Evolutionary conservation across 352 stramenopile species (phyloP).

Genomic region (Pythium dissimile): DNA sequence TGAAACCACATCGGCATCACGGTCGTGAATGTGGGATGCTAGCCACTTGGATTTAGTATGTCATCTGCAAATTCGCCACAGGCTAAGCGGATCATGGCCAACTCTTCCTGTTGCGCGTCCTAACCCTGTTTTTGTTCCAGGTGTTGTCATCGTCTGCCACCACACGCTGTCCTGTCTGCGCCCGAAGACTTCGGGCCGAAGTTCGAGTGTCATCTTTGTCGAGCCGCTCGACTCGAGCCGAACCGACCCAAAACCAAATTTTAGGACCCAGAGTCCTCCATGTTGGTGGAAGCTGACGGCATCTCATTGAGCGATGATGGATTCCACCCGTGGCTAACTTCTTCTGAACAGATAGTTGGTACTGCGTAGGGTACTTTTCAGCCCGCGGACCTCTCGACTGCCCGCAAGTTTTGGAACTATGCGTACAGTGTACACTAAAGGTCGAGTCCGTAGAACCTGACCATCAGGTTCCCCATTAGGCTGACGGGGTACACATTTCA

Average conservation of each 20-base stretch:
- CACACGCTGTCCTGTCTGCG: background rate
- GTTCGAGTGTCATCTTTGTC: too few relatives aligned
- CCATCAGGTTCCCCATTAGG: too few relatives aligned
- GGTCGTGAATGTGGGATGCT: background rate
- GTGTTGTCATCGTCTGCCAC: background rate
- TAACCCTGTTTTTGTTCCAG: background rate
- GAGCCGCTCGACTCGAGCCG: too few relatives aligned
- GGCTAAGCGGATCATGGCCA: background rate
- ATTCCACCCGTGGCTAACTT: background rate
- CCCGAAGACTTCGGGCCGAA: background rate
- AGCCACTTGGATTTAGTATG: background rate
- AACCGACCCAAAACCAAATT: background rate
- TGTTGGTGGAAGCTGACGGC: background rate
- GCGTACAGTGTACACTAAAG: too few relatives aligned
- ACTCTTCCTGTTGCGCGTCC: too few relatives aligned
- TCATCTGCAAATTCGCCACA: background rate
- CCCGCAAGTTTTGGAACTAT: too few relatives aligned
- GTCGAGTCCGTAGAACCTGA: too few relatives aligned
- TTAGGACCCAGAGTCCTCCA: background rate
- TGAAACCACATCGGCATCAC: slow-evolving; percentile 2
- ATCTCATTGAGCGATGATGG: background rate
- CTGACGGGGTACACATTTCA: too few relatives aligned
- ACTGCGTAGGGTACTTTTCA: too few relatives aligned
- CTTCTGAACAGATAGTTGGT: too few relatives aligned
- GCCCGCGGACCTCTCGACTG: too few relatives aligned